Evolutionary conservation across 208 protist genomes (phyloP).

Genomic region (Endotrypanum monterogeii): DNA sequence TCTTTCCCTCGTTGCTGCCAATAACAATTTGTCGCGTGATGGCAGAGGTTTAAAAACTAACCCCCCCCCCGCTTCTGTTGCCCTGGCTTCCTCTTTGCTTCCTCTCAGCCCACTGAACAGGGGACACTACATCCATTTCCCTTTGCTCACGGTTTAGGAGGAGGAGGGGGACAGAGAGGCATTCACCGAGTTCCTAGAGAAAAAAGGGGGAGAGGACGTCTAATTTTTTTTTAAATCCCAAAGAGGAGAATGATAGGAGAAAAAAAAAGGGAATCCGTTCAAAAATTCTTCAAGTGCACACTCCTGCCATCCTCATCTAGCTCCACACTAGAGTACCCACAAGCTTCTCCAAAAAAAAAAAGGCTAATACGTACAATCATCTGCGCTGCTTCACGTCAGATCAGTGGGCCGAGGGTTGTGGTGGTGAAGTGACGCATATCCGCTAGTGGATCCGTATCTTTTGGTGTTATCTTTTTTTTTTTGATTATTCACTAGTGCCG

Average conservation of each 20-base stretch:
- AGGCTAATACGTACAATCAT: background rate
- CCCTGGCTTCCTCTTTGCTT: background rate
- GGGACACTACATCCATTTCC: no score
- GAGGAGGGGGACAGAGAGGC: background rate
- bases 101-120: background rate
- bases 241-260: no score
- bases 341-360: no score
- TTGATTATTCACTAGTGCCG: background rate
- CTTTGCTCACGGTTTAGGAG: background rate
- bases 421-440: no score
- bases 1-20: background rate
- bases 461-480: background rate
- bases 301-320: background rate
- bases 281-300: background rate
- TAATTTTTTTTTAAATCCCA: no score
- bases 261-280: no score
- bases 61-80: background rate
- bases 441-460: background rate
- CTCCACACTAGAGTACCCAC: background rate
- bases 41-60: background rate
- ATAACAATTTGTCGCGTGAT: background rate
- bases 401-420: background rate
- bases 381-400: background rate
- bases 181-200: background rate
- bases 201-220: no score